These are phyloP conservation scores for Candida fluviatilis DNA, from an alignment of 805 yeast genomes.

Conservation along the genomic window DNA sequence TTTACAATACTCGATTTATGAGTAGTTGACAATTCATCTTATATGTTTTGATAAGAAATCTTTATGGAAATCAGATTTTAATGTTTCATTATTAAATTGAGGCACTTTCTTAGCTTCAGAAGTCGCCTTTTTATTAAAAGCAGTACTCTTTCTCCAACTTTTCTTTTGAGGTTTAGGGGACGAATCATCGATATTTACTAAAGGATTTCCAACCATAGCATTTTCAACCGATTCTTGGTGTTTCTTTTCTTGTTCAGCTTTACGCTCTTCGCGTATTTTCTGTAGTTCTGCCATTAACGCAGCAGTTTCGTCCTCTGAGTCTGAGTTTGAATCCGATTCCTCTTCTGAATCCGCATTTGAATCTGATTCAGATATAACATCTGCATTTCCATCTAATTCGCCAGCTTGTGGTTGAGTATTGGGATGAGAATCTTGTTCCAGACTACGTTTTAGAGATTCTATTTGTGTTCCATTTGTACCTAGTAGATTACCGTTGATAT, in stretches of 20 bases:
- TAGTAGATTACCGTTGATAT: too few relatives aligned
- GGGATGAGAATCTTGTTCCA: neutral
- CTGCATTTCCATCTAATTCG: slow-evolving; percentile 1
- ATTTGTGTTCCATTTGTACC: neutral
- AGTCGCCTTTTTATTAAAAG: slow-evolving; percentile 13
- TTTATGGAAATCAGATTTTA: slow-evolving; percentile 32
- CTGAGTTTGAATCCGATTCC: slow-evolving; percentile 7
- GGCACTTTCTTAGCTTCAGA: slow-evolving; percentile 6
- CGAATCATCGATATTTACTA: slow-evolving; percentile 8
- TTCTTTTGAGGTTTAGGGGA: slow-evolving; percentile 12
- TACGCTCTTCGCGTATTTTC: slow-evolving; percentile 13
- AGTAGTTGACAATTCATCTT: slow-evolving; percentile 15
- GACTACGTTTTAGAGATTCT: neutral
- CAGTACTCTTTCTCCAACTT: slow-evolving; percentile 27
- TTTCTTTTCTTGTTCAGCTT: slow-evolving; percentile 10
- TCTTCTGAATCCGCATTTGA: slow-evolving; percentile 8
- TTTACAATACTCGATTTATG: too few relatives aligned
- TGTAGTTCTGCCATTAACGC: slow-evolving; percentile 15
- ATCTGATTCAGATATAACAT: too few relatives aligned
- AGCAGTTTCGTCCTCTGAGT: slow-evolving; percentile 16
- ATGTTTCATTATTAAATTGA: slow-evolving; percentile 28
- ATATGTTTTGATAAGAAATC: slow-evolving; percentile 32
- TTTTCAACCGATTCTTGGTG: slow-evolving; percentile 6
- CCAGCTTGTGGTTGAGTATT: neutral
- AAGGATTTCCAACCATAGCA: slow-evolving; percentile 11